Base-by-base conservation (phyloP, 1,139 yeast species). In the Petasospora rhodanensis region DNA sequence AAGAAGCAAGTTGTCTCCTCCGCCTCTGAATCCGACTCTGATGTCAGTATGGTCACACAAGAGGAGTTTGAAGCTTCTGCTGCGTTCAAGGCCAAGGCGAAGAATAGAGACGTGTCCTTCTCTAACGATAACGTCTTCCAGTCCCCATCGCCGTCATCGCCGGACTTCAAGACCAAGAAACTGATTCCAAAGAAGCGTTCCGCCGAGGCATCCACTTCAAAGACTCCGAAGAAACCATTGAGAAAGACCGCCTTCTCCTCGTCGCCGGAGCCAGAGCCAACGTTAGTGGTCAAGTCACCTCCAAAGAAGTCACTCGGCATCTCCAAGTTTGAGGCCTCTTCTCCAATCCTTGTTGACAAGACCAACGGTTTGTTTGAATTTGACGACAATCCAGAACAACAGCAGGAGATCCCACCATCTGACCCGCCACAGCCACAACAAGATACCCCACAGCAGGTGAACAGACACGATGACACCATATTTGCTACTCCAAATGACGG, bases 111-210 rank as follows among this genome's bases (percentile, higher is more conserved):
- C n/a, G n/a, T n/a, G n/a, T 59, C 66, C 5, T 68, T 69, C 40
- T 55, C 64, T 2, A 48, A 52, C 21, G 64, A 65, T 18, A 68
- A 68, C 40, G 59, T 66, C 3, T 68, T 68, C 49, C 73, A 69
- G 43, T 49, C 66, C 0, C 38, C 52, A 12, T 14, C 20, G 2
- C 34, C 37, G 3, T 32, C 44, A 5, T 43, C 52, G 1, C 42
- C 46, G 7, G 42, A 40, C 5, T 20, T 29, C 16, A 38, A 35
- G 14, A 13, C 35, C 2, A 36, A 37, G 14, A 47, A 46, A 23
- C 7, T 24, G 2, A 46, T 49, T 14, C 55, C 55, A 25, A 42
- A 39, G 20, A 51, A 49, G 24, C 50, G 55, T 36, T n/a, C 32
- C 11, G 35, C 41, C 14, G 46, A 43, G 7, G 19, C 19, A 16